phyloP scores from a whole-genome alignment of 106 monocot species.

The Alisma plantagoaquatica region DNA sequence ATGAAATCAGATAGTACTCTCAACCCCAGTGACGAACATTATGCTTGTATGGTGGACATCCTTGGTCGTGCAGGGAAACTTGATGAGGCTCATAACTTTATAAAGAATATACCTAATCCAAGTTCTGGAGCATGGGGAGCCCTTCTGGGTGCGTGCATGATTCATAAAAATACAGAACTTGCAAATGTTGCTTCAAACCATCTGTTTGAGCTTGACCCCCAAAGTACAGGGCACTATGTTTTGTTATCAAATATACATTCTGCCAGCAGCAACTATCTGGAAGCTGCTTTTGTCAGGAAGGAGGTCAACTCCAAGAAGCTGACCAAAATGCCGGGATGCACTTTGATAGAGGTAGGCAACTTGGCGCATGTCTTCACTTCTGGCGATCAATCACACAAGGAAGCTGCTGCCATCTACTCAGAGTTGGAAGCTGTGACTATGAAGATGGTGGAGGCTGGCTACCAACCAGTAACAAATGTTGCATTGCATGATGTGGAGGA shows the following conservation, averaged over 20 bases:
- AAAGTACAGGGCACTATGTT: conserved; percentile 59
- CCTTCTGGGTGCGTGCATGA: conserved; percentile 74
- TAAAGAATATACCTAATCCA: conserved; percentile 27
- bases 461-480: conserved; percentile 31
- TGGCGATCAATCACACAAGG: conserved; percentile 46
- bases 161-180: conserved; percentile 37
- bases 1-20: conserved; percentile 38
- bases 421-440: conserved; percentile 35
- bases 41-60: conserved; percentile 77
- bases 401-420: conserved; percentile 34
- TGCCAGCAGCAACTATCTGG: conserved; percentile 26
- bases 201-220: conserved; percentile 61
- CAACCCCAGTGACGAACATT: conserved; percentile 41
- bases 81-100: conserved; percentile 45
- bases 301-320: conserved; percentile 25
- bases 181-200: conserved; percentile 45
- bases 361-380: conserved; percentile 46
- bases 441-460: conserved; percentile 64
- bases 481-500: conserved; percentile 77
- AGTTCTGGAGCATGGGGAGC: conserved; percentile 65
- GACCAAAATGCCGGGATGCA: conserved; percentile 63
- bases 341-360: conserved; percentile 54
- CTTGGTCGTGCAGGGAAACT: conserved; percentile 66
- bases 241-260: conserved; percentile 76
- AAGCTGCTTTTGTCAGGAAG: conserved; percentile 60